phyloP scores from a whole-genome alignment of 208 protist genomes.

The Crithidia expoeki region DNA sequence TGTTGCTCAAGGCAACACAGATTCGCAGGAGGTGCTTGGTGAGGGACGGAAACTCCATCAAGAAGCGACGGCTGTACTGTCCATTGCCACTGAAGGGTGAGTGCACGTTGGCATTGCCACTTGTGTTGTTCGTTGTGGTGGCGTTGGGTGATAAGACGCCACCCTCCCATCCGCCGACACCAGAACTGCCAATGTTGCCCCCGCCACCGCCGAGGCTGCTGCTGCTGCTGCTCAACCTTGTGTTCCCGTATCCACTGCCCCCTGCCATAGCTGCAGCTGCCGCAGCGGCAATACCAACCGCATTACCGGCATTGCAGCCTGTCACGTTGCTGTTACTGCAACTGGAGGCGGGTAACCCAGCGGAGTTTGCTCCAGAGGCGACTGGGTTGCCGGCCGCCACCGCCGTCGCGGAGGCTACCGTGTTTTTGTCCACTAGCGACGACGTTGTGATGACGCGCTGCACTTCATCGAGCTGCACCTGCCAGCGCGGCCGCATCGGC shows the following conservation, averaged over 20 bases:
- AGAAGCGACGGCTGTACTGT: slow-evolving; percentile 73
- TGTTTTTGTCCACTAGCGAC: slow-evolving; percentile 33
- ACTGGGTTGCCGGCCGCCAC: slow-evolving; percentile 13
- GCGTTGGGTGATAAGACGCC: neutral
- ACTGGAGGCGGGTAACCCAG: neutral
- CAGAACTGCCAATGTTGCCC: neutral
- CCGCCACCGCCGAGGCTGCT: slow-evolving; percentile 6
- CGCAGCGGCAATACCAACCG: neutral
- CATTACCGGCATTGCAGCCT: neutral
- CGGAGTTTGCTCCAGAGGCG: neutral
- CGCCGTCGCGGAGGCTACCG: slow-evolving; percentile 28
- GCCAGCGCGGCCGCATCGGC: slow-evolving; percentile 82
- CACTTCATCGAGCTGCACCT: slow-evolving; percentile 89
- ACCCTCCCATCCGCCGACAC: slow-evolving; percentile 1
- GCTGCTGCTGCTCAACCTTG: neutral
- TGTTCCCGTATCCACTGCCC: neutral
- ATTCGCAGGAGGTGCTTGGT: slow-evolving; percentile 69
- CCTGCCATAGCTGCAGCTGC: neutral
- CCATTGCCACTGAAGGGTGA: slow-evolving; percentile 55
- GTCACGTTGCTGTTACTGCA: neutral
- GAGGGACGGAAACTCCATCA: slow-evolving; percentile 75
- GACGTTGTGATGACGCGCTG: slow-evolving; percentile 80
- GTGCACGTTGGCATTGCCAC: slow-evolving; percentile 24
- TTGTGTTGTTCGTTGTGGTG: neutral
- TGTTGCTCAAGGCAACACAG: slow-evolving; percentile 44